Percentiles rank a stretch among this genome's conserved stretches.
These are phyloP conservation scores for Trametes gibbosa DNA, from an alignment of 768 basidiomycete genomes.

Conservation along the genomic window DNA sequence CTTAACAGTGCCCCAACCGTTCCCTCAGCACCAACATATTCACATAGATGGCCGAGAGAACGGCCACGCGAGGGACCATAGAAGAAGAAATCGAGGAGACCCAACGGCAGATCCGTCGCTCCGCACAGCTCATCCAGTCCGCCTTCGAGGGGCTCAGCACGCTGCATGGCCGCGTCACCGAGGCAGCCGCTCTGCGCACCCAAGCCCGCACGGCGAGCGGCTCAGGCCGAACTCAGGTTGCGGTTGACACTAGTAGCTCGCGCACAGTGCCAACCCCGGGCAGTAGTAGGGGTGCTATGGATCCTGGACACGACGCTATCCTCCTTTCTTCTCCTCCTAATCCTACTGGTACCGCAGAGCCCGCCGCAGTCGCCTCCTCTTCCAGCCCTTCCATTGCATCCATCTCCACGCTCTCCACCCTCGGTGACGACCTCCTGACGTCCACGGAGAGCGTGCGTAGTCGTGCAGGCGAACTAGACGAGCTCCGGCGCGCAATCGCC, in stretches of 20 bases:
- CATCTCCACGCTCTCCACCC: slow-evolving; percentile 1
- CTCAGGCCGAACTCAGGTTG: not conserved
- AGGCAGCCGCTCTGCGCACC: not conserved
- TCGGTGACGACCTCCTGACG: slow-evolving; percentile 3
- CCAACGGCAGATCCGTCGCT: slow-evolving; percentile 10
- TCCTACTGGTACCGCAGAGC: not conserved
- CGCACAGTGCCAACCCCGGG: not conserved
- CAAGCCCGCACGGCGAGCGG: not conserved
- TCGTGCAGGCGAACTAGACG: slow-evolving; percentile 11
- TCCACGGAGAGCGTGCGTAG: slow-evolving; percentile 10
- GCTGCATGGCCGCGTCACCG: slow-evolving; percentile 4
- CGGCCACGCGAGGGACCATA: not conserved
- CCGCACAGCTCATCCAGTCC: slow-evolving; percentile 12
- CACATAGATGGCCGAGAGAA: not conserved
- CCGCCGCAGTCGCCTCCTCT: not conserved
- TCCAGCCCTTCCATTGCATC: not conserved
- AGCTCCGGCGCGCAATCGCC: slow-evolving; percentile 10
- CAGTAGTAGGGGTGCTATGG: slow-evolving; percentile 22
- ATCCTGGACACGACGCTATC: slow-evolving; percentile 26
- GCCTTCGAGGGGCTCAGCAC: slow-evolving; percentile 15
- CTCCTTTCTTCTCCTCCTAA: slow-evolving; percentile 17
- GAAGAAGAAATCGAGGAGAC: slow-evolving; percentile 17
- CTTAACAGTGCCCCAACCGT: not conserved
- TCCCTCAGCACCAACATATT: not conserved
- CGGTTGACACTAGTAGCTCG: not conserved